Percentiles rank a stretch among this genome's conserved stretches.
Evolutionary conservation across 2,329 filamentous ascomycete genomes (phyloP).

Genomic region (Pseudogymnoascus sp.): DNA sequence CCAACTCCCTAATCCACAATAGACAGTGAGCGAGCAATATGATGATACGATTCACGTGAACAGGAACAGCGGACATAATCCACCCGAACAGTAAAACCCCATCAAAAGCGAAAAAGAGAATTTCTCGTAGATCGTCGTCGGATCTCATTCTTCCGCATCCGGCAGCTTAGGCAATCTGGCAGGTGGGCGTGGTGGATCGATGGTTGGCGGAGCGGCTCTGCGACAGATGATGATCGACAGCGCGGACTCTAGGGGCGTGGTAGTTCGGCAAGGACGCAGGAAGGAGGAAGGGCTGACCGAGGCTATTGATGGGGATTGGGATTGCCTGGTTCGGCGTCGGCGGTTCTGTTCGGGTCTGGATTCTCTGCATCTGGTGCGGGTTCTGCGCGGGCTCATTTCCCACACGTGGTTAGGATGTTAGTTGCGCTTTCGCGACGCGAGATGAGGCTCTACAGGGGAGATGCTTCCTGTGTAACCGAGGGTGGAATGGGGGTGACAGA

Average conservation of each 20-base stretch:
- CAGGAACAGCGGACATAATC: neutral
- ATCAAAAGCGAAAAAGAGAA: neutral
- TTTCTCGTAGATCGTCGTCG: neutral
- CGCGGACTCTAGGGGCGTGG: neutral
- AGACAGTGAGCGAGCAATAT: neutral
- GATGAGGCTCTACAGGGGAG: neutral
- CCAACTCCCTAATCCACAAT: neutral
- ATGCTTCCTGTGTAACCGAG: neutral
- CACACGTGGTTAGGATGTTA: neutral
- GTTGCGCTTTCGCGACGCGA: neutral
- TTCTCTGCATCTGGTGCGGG: neutral
- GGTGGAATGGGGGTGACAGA: neutral
- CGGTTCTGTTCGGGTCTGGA: neutral
- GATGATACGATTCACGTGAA: neutral
- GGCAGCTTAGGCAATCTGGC: neutral
- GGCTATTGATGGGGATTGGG: neutral
- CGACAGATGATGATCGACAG: neutral
- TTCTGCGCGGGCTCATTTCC: neutral
- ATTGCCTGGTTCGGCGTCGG: neutral
- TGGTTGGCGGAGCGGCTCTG: constrained; percentile 2
- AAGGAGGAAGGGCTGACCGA: neutral
- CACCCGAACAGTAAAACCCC: neutral
- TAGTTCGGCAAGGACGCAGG: neutral
- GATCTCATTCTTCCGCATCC: neutral
- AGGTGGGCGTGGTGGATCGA: neutral